Evolutionary conservation across 345 rosid species (phyloP).

Genomic region (Salix dunnii): DNA sequence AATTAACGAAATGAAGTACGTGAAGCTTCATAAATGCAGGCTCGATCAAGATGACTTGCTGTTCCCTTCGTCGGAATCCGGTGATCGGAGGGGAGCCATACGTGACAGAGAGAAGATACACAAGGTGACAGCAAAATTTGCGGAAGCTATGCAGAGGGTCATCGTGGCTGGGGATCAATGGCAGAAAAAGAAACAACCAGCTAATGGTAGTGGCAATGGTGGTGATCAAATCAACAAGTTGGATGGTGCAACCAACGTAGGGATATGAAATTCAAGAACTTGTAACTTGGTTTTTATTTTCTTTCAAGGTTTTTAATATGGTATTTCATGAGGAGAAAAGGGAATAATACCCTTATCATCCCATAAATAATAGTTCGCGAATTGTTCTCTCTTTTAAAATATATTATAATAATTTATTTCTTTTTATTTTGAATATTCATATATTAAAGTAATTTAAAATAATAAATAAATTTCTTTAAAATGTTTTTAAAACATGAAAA

Average conservation of each 20-base stretch:
- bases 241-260: not conserved
- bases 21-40: not conserved
- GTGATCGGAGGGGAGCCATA: not conserved
- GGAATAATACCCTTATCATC: not conserved
- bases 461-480: too few relatives aligned
- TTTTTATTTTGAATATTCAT: too few relatives aligned
- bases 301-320: not conserved
- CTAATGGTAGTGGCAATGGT: not conserved
- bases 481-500: too few relatives aligned
- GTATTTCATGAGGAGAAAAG: not conserved
- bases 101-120: not conserved
- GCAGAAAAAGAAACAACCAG: not conserved
- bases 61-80: not conserved
- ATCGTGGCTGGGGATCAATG: not conserved
- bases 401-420: too few relatives aligned
- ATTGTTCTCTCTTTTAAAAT: too few relatives aligned
- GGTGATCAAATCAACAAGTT: not conserved
- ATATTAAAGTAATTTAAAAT: too few relatives aligned
- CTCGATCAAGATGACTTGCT: not conserved
- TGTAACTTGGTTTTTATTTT: not conserved
- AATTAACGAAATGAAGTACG: not conserved
- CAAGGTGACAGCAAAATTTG: not conserved
- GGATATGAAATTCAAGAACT: not conserved
- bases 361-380: not conserved
- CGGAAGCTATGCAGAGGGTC: not conserved